Percentiles rank a stretch among this genome's conserved stretches.
phyloP scores from a whole-genome alignment of 1,139 yeast genomes.

The Kodamaea sp. region DNA sequence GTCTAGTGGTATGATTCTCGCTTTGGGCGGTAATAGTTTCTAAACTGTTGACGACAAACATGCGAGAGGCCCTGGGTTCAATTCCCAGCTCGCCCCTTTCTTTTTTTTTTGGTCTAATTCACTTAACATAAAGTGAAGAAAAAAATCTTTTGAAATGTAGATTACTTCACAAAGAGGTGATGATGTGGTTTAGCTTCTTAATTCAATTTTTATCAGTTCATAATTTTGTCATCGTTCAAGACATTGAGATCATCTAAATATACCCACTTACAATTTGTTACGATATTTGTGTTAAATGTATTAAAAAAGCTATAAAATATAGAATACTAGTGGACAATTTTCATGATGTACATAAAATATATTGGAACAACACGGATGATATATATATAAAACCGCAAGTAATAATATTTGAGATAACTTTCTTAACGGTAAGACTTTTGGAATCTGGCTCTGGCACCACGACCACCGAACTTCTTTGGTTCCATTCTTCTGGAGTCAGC shows the following conservation, averaged over 20 bases:
- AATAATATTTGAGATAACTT: slow-evolving; percentile 6
- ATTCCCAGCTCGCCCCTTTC: slow-evolving; percentile 32
- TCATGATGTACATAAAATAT: slow-evolving; percentile 10
- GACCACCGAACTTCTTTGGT: slow-evolving; percentile 99
- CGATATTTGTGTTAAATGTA: slow-evolving; percentile 7
- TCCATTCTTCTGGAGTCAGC: slow-evolving; percentile 98
- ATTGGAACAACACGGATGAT: slow-evolving; percentile 8
- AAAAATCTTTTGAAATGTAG: too few relatives aligned
- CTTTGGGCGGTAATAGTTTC: slow-evolving; percentile 15
- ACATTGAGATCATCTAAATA: too few relatives aligned
- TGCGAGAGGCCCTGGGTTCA: slow-evolving; percentile 38
- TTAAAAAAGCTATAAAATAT: slow-evolving; percentile 14
- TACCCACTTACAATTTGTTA: too few relatives aligned
- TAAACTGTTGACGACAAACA: slow-evolving; percentile 12
- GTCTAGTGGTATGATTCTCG: slow-evolving; percentile 26
- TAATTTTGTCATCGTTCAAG: too few relatives aligned
- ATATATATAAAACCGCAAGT: slow-evolving; percentile 8
- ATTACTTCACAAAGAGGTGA: too few relatives aligned
- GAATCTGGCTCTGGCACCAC: slow-evolving; percentile 99
- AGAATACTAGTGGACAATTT: slow-evolving; percentile 15
- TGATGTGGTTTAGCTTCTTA: too few relatives aligned
- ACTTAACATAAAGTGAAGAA: too few relatives aligned
- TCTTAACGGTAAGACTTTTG: slow-evolving; percentile 99
- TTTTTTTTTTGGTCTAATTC: slow-evolving; percentile 14
- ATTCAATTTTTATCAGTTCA: too few relatives aligned